Conservation (phyloP, 192 early-diverging fungal genomes). For the Thoreauomyces humboldtii region DNA sequence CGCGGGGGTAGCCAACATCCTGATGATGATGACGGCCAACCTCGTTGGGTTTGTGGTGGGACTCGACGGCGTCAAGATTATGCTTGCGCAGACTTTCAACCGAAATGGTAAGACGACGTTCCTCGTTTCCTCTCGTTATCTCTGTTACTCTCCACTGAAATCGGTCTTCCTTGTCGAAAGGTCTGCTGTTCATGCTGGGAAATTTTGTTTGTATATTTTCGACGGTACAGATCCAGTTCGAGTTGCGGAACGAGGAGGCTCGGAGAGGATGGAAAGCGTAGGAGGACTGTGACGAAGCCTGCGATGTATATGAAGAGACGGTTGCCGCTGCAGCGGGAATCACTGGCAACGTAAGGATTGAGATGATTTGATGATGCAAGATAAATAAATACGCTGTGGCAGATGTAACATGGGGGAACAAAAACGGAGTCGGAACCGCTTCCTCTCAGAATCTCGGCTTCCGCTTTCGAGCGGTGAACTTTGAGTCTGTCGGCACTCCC, state of each 20-base stretch:
- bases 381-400: too few species aligned
- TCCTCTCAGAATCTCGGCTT: constrained; percentile 84
- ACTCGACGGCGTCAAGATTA: constrained; percentile 75
- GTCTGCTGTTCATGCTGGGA: constrained; percentile 10
- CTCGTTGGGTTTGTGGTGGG: constrained; percentile 94
- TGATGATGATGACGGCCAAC: constrained; percentile 94
- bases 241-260: constrained; percentile 20
- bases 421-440: too few species aligned
- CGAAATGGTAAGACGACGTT: constrained; percentile 39
- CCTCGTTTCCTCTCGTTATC: not conserved
- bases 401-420: too few species aligned
- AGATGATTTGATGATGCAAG: too few species aligned
- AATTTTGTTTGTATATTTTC: constrained; percentile 18
- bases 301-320: too few species aligned
- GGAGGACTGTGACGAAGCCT: too few species aligned
- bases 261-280: constrained; percentile 1
- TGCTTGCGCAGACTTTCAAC: constrained; percentile 68
- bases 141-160: not conserved
- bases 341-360: too few species aligned
- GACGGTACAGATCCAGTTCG: constrained; percentile 33
- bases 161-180: not conserved
- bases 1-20: constrained; percentile 83
- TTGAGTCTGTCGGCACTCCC: constrained; percentile 82
- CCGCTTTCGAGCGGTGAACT: constrained; percentile 93
- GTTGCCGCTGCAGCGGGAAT: too few species aligned